Evolutionary conservation across 1,284 basidiomycete genomes (phyloP).

Genomic region (Psilocybe mexicana): DNA sequence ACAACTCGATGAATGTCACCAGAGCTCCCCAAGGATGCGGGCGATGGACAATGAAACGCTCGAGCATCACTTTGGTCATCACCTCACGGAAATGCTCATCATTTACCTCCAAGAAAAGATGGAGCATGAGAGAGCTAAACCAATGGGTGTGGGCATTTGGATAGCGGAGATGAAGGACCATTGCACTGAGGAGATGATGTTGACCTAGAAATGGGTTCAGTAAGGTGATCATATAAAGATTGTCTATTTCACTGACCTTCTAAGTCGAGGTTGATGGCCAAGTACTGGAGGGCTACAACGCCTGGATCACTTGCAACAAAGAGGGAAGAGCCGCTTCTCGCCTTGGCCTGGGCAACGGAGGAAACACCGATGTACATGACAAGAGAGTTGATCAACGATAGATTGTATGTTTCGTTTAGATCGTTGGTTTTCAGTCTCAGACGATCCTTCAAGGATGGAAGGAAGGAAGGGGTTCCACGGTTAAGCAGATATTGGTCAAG

Average conservation of each 20-base stretch:
- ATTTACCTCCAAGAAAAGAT: slow-evolving; percentile 80
- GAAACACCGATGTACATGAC: slow-evolving; percentile 95
- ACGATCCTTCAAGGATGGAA: slow-evolving; percentile 81
- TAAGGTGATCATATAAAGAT: background rate
- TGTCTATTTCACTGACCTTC: slow-evolving; percentile 66
- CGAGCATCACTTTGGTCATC: slow-evolving; percentile 88
- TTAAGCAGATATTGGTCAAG: slow-evolving; percentile 85
- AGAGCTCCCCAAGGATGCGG: slow-evolving; percentile 98
- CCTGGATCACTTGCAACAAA: slow-evolving; percentile 83
- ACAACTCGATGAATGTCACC: slow-evolving; percentile 90
- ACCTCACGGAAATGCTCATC: slow-evolving; percentile 86
- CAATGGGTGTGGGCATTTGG: slow-evolving; percentile 97
- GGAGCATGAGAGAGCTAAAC: slow-evolving; percentile 88
- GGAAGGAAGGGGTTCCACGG: slow-evolving; percentile 66
- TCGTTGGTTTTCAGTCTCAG: slow-evolving; percentile 55
- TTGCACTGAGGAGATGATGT: slow-evolving; percentile 89
- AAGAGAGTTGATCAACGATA: slow-evolving; percentile 87
- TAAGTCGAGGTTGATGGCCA: slow-evolving; percentile 82
- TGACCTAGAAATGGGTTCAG: slow-evolving; percentile 57
- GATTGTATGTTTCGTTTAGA: slow-evolving; percentile 75
- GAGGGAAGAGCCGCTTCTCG: slow-evolving; percentile 74
- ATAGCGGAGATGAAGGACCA: slow-evolving; percentile 93
- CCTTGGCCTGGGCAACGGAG: slow-evolving; percentile 83
- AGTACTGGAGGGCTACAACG: slow-evolving; percentile 78
- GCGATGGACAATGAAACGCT: slow-evolving; percentile 90